These are phyloP conservation scores for Xylaria castorea DNA, from an alignment of 495 filamentous ascomycete genomes.

Conservation along the genomic window DNA sequence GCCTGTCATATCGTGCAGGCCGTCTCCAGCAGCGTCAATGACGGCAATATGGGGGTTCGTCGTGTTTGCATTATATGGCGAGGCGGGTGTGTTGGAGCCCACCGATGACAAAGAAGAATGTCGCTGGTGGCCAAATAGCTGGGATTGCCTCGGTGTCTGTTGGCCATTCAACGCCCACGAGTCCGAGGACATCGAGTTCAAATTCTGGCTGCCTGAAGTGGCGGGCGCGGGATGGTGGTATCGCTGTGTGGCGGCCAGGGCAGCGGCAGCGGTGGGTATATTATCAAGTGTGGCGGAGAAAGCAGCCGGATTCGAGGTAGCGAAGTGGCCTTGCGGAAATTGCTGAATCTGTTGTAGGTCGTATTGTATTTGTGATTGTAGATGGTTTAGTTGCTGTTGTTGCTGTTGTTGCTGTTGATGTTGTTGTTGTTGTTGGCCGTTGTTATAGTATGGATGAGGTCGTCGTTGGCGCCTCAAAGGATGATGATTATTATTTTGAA, in stretches of 20 bases:
- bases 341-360: conserved; percentile 31
- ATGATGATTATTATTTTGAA: conserved; percentile 31
- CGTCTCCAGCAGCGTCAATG: conserved; percentile 47
- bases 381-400: conserved; percentile 6
- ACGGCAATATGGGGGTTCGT: conserved; percentile 61
- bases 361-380: conserved; percentile 28
- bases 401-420: neutral
- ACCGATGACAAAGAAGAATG: conserved; percentile 63
- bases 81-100: conserved; percentile 61
- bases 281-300: conserved; percentile 51
- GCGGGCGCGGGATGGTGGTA: conserved; percentile 29
- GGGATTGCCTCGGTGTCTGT: conserved; percentile 48
- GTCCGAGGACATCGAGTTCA: conserved; percentile 53
- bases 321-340: conserved; percentile 9
- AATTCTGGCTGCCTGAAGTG: conserved; percentile 34
- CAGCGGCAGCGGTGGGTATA: conserved; percentile 42
- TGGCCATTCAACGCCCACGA: conserved; percentile 48
- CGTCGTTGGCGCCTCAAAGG: conserved; percentile 29
- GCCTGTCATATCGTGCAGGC: conserved; percentile 45
- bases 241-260: conserved; percentile 39
- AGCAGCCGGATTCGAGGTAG: conserved; percentile 15
- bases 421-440: conserved; percentile 22
- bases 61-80: conserved; percentile 59
- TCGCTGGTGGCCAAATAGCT: conserved; percentile 56
- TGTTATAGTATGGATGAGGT: conserved; percentile 24